A percentile compares a stretch with the other conserved stretches of the same genome.
These are phyloP conservation scores for Gossypium australe DNA, from an alignment of 345 rosid genomes.

Conservation along the genomic window DNA sequence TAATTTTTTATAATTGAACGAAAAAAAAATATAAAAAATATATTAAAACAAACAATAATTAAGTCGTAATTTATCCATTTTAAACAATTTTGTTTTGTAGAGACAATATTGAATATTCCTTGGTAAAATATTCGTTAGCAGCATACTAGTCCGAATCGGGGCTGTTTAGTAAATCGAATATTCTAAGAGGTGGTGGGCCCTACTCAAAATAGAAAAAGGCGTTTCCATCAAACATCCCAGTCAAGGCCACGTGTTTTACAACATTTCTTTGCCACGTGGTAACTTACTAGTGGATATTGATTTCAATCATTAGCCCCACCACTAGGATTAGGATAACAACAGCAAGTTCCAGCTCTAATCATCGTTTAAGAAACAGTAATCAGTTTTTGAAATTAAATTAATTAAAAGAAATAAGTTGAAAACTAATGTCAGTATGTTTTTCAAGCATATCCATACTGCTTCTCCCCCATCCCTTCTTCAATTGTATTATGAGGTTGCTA, in stretches of 20 bases:
- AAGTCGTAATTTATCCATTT: no score
- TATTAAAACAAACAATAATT: no score
- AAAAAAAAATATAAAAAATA: no score
- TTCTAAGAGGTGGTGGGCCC: neutral
- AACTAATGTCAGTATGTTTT: neutral
- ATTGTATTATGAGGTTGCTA: neutral
- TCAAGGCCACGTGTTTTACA: constrained; percentile 8
- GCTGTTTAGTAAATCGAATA: neutral
- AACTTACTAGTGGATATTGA: neutral
- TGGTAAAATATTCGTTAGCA: neutral
- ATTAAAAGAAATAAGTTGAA: neutral
- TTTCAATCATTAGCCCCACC: neutral
- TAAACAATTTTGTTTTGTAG: no score
- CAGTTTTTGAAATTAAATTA: neutral
- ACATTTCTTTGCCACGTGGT: neutral
- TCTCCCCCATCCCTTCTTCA: neutral
- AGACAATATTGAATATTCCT: no score
- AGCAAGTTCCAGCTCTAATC: neutral
- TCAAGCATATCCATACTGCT: neutral
- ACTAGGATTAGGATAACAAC: constrained; percentile 1
- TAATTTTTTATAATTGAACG: no score
- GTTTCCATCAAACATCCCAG: neutral
- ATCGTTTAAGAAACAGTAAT: no score
- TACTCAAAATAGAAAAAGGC: neutral
- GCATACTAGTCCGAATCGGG: neutral